These are phyloP conservation scores for Galerina sulciceps DNA, from an alignment of 768 basidiomycete species.

Conservation along the genomic window DNA sequence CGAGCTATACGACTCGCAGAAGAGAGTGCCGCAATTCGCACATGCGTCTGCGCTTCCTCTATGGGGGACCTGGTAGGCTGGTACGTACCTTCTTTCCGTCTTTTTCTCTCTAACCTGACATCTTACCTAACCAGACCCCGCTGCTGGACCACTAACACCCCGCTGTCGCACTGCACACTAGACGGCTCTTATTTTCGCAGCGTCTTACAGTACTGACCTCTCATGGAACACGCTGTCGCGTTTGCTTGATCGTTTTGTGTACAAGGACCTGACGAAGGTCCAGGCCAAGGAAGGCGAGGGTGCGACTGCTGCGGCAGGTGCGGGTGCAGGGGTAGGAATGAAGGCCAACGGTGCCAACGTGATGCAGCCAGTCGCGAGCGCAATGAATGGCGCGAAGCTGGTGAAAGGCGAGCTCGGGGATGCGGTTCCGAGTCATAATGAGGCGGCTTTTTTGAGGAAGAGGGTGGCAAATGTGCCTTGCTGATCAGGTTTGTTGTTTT, in stretches of 20 bases:
- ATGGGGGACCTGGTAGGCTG: conserved; percentile 94
- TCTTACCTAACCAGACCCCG: conserved; percentile 58
- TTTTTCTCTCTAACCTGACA: neutral
- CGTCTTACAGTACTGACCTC: conserved; percentile 85
- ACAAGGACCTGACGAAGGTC: conserved; percentile 93
- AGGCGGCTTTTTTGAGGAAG: conserved; percentile 73
- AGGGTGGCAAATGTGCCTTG: conserved; percentile 75
- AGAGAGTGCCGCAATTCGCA: conserved; percentile 88
- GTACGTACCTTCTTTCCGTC: conserved; percentile 45
- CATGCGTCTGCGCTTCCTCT: conserved; percentile 79
- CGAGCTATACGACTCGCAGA: conserved; percentile 78
- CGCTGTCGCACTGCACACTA: conserved; percentile 82
- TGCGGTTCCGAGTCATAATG: conserved; percentile 71
- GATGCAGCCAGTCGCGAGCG: conserved; percentile 89
- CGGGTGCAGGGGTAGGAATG: conserved; percentile 28
- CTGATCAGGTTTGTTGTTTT: conserved; percentile 70
- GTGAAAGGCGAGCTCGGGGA: conserved; percentile 59
- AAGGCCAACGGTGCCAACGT: conserved; percentile 65
- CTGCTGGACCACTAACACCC: conserved; percentile 91
- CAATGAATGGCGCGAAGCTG: conserved; percentile 75
- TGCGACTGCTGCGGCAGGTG: conserved; percentile 30
- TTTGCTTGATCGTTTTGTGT: conserved; percentile 97
- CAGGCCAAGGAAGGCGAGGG: conserved; percentile 33
- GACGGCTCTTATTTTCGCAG: conserved; percentile 73
- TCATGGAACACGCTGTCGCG: conserved; percentile 91